Conservation (phyloP, 225 moss, liverwort and hornwort species). For the Lunularia cruciata region DNA sequence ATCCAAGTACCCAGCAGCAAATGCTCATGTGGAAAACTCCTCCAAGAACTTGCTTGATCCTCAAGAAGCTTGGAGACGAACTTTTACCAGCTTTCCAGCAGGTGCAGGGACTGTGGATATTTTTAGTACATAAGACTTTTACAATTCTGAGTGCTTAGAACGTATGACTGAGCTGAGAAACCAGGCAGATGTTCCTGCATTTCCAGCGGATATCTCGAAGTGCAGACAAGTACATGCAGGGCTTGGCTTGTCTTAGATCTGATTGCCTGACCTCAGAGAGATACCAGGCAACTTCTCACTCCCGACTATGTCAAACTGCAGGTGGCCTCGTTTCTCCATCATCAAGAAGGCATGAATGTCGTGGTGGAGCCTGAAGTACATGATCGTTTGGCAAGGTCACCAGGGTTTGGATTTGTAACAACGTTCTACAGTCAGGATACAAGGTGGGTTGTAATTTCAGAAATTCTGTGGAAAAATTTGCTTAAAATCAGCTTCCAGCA, state of each 20-base stretch:
- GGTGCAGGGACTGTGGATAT: too few species aligned
- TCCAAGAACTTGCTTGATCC: constrained; percentile 70
- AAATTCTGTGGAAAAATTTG: too few species aligned
- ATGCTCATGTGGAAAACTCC: constrained; percentile 99
- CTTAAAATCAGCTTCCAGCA: too few species aligned
- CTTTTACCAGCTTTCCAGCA: constrained; percentile 64
- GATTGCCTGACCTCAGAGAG: neutral
- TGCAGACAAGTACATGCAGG: too few species aligned
- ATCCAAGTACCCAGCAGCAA: constrained; percentile 97
- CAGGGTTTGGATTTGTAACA: constrained; percentile 86
- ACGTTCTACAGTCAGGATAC: constrained; percentile 80
- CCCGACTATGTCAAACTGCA: constrained; percentile 19
- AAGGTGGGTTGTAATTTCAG: too few species aligned
- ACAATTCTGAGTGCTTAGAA: too few species aligned
- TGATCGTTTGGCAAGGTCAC: constrained; percentile 71
- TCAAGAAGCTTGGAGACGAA: constrained; percentile 85
- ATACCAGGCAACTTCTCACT: neutral
- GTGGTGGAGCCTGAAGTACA: constrained; percentile 92
- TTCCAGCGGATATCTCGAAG: too few species aligned
- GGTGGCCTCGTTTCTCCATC: constrained; percentile 73
- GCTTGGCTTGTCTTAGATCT: neutral
- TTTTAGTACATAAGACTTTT: too few species aligned
- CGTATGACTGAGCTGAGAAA: too few species aligned
- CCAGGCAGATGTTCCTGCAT: too few species aligned
- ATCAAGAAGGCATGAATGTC: constrained; percentile 93